Conservation (phyloP, 148 eudicot species). For the Heliamphora exappendiculata region DNA sequence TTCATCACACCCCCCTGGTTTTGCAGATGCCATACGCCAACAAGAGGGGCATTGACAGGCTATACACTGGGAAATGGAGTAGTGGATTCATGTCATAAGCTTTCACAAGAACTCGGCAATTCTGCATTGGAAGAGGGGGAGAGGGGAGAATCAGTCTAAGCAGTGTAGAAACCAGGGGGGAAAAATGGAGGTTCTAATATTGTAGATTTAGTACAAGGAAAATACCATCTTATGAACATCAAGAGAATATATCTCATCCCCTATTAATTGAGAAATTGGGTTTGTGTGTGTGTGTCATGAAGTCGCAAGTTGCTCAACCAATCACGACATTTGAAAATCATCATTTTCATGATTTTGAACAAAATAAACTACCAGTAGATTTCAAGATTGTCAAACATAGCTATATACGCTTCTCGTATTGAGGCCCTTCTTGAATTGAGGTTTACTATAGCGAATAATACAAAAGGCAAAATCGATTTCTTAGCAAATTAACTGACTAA, state of each 20-base stretch:
- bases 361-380: not conserved
- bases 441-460: not conserved
- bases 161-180: not conserved
- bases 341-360: not conserved
- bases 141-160: not conserved
- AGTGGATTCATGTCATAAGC: conserved; percentile 88
- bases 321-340: not conserved
- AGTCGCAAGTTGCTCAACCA: too few relatives aligned
- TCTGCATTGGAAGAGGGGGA: conserved; percentile 39
- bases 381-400: too few relatives aligned
- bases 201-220: not conserved
- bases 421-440: not conserved
- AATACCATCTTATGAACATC: too few relatives aligned
- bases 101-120: conserved; percentile 54
- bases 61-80: conserved; percentile 66
- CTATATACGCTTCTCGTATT: too few relatives aligned
- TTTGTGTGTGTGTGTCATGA: too few relatives aligned
- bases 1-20: conserved; percentile 37
- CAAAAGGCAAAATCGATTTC: not conserved
- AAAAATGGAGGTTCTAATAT: not conserved
- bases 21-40: conserved; percentile 55
- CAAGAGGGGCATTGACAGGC: conserved; percentile 58
- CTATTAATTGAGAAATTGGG: too few relatives aligned
- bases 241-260: too few relatives aligned
- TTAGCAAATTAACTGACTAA: not conserved